These are phyloP conservation scores for Kwoniella heveanensis DNA, from an alignment of 768 basidiomycete genomes.

Conservation along the genomic window DNA sequence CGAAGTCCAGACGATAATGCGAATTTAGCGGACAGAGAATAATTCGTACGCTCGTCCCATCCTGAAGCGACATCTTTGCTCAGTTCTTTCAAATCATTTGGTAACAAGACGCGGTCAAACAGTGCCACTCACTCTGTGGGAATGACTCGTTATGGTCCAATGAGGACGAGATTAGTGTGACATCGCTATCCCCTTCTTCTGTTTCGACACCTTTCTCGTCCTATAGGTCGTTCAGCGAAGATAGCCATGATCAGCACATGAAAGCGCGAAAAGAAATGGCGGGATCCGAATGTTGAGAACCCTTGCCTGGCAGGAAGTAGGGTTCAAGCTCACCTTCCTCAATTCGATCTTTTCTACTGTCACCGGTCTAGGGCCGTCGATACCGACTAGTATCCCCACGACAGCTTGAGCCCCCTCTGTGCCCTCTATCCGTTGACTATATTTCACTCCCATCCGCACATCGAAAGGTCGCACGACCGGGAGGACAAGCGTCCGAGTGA, in stretches of 20 bases:
- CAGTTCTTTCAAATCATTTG: too few relatives aligned
- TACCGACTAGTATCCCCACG: constrained; percentile 22
- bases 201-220: background rate
- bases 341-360: constrained; percentile 27
- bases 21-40: constrained; percentile 13
- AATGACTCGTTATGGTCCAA: constrained; percentile 1
- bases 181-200: constrained; percentile 7
- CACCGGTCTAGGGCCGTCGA: constrained; percentile 22
- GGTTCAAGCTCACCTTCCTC: constrained; percentile 10
- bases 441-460: constrained; percentile 63
- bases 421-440: constrained; percentile 47
- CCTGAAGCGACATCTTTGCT: constrained; percentile 58
- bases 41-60: constrained; percentile 66
- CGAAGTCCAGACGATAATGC: constrained; percentile 9
- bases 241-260: too few relatives aligned
- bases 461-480: constrained; percentile 69
- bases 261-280: too few relatives aligned
- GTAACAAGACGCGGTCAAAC: too few relatives aligned
- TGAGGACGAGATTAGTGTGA: constrained; percentile 11
- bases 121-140: constrained; percentile 22
- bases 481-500: constrained; percentile 68
- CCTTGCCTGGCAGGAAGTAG: too few relatives aligned
- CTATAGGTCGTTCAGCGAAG: too few relatives aligned
- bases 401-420: constrained; percentile 16
- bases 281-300: too few relatives aligned